Base-by-base conservation (phyloP, 1,139 yeast species). In the Debaryomyces singareniensis region DNA sequence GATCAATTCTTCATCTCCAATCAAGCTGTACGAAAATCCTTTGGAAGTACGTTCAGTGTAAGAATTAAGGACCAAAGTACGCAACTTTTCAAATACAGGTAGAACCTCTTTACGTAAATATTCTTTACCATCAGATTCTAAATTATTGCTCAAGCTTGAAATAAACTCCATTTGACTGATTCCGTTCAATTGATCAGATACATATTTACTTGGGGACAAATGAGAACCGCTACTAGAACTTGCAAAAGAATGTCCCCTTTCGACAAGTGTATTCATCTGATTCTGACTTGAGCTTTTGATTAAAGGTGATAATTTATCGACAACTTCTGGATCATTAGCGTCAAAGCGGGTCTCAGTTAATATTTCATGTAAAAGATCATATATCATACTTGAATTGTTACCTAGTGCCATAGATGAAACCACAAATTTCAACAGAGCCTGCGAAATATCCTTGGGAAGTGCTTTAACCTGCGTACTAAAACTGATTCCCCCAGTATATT, bases 171-270 rank as follows among this genome's bases (percentile, higher is more conserved):
- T 71, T 46, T 89, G 96, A 22, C 73, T 74, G 36, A 91, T 61
- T 13, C 98, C 98, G 20, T 71, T 60, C 10, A 86, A 56, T 9
- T 62, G 44, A 44, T 91, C 95, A 32, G 68, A 64, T 13, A 87
- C 63, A 7, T 77, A 66, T 33, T 75, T 76, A 12, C 77, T 66
- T 1, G 74, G 61, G 1, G 86, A 74, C 9, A 86, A 58, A 23
- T 75, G 70, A 1, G 95, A 71, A 24, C 74, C 65, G 3, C 95
- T 79, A 42, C 63, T 75, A 4, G 78, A 68, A 41, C 78, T 71
- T 2, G 97, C 96, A 55, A 71, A 89, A 2, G 81, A 66, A 49
- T 91, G 97, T 1, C 99, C 99, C 29, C 82, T 66, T 37, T 89
- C 94, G 5, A 96, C 91, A 30, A 87, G 72, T 7, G 71, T 65